These are phyloP conservation scores for Phanerodontia chrysosporium DNA, from an alignment of 768 basidiomycete genomes.

Conservation along the genomic window DNA sequence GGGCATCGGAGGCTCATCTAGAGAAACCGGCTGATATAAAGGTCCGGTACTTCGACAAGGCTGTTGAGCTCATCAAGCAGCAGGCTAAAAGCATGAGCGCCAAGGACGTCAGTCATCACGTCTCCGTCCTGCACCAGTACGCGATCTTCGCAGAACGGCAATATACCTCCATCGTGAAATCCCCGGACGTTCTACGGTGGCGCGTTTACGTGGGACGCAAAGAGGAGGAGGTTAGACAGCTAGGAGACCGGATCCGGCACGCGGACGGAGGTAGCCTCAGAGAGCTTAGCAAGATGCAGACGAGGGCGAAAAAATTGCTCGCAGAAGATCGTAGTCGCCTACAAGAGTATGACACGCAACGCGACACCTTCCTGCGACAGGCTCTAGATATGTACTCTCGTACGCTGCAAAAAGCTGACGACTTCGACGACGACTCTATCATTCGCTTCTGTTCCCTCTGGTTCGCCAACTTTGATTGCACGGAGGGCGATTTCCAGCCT, in stretches of 20 bases:
- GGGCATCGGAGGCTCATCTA: constrained; percentile 84
- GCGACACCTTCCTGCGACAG: constrained; percentile 60
- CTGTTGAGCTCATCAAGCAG: constrained; percentile 35
- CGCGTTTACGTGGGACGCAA: constrained; percentile 74
- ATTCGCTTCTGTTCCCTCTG: constrained; percentile 88
- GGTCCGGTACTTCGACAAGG: constrained; percentile 63
- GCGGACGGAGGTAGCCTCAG: constrained; percentile 17
- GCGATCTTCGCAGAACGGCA: constrained; percentile 90
- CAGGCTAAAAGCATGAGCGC: background rate
- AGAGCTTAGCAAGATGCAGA: constrained; percentile 30
- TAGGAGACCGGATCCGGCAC: constrained; percentile 34
- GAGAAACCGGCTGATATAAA: constrained; percentile 74
- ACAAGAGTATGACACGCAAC: constrained; percentile 37
- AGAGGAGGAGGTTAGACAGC: constrained; percentile 58
- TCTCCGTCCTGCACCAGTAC: constrained; percentile 68
- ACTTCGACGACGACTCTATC: constrained; percentile 70
- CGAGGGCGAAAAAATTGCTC: constrained; percentile 44
- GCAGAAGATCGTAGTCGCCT: constrained; percentile 49
- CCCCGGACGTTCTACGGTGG: constrained; percentile 65
- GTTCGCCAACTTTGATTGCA: constrained; percentile 80
- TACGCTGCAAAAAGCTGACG: constrained; percentile 65
- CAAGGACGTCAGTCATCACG: constrained; percentile 7
- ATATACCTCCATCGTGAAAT: constrained; percentile 64
- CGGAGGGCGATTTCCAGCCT: constrained; percentile 31
- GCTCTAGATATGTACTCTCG: constrained; percentile 86